Base-by-base conservation (phyloP, 2,329 filamentous ascomycete species). In the Metarhizium guizhouense region DNA sequence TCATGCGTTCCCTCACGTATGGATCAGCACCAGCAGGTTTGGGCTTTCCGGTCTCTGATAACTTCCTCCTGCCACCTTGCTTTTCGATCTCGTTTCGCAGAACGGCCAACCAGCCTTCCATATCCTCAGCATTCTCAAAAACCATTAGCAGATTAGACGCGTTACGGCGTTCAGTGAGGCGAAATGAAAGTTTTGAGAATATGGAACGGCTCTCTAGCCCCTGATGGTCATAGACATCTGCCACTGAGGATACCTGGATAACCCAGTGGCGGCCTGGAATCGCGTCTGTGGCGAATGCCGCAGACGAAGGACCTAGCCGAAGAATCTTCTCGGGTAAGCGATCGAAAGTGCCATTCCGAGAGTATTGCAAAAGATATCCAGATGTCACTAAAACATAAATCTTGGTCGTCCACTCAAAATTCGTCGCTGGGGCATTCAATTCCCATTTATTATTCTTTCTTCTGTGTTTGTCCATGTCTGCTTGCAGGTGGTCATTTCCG, bases 231-330 rank as follows among this genome's bases (percentile, higher is more conserved):
- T 87, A 80, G 2, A 79, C 70, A 52, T 85, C 83, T 56, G 84
- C 82, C 8, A 77, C 74, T 40, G 88, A 86, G 3, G 84, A 86
- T 25, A 93, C 82, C 61, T 90, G 88, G 14, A 93, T 69, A 6
- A 93, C 89, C 83, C 87, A 92, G 64, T 91, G 88, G 58, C 83
- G 83, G 6, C 89, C 89, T 3, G 88, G 87, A 55, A 93, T 90
- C 14, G 87, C 76, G 66, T 94, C 89, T 61, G 84, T 90, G 1
- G 86, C 89, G 68, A 90, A 93, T 5, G 87, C 89, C 11, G 87
- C 88, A 3, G 88, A 92, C 51, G 87, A 81, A 59, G 83, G 84
- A n/a, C 83, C 82, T 4, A 94, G 73, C 51, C 85, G 83, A 56
- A 93, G 73, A 38, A 88, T 76, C 68, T 85, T 89, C 67, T 94